phyloP scores from a whole-genome alignment of 306 rosid genomes.

The Cucumis cinereus region DNA sequence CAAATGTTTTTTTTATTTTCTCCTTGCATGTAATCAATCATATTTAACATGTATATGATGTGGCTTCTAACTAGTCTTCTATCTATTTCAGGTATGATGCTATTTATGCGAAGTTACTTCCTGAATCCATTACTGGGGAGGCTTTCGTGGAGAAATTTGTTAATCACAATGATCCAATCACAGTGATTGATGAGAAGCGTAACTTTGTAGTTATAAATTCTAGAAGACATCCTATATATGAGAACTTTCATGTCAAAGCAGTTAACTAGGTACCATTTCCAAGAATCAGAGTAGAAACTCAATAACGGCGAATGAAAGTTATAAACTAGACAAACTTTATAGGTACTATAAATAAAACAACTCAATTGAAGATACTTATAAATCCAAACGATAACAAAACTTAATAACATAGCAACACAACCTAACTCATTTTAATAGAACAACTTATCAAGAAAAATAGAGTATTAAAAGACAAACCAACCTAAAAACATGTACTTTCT shows the following conservation, averaged over 20 bases:
- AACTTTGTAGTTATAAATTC: constrained; percentile 51
- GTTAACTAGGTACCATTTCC: too few species aligned
- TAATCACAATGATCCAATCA: constrained; percentile 70
- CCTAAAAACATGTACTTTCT: too few species aligned
- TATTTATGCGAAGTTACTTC: constrained; percentile 48
- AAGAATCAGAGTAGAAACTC: too few species aligned
- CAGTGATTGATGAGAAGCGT: constrained; percentile 57
- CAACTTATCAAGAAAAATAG: too few species aligned
- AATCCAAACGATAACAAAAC: too few species aligned
- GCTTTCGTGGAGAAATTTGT: constrained; percentile 38
- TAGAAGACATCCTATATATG: constrained; percentile 66
- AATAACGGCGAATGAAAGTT: too few species aligned
- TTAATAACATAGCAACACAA: too few species aligned
- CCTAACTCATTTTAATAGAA: too few species aligned
- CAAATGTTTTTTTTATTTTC: not conserved
- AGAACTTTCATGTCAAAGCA: constrained; percentile 88
- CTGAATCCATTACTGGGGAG: constrained; percentile 45
- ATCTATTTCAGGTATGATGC: constrained; percentile 46
- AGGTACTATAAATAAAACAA: too few species aligned
- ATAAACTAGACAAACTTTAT: too few species aligned
- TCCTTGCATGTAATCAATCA: not conserved
- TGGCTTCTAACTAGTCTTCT: not conserved
- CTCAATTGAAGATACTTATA: too few species aligned
- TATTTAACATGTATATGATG: not conserved
- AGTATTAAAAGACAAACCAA: too few species aligned